Percentiles rank a stretch among this genome's conserved stretches.
Evolutionary conservation across 1,284 basidiomycete genomes (phyloP).

Genomic region (Sanguinoderma infundibulare): DNA sequence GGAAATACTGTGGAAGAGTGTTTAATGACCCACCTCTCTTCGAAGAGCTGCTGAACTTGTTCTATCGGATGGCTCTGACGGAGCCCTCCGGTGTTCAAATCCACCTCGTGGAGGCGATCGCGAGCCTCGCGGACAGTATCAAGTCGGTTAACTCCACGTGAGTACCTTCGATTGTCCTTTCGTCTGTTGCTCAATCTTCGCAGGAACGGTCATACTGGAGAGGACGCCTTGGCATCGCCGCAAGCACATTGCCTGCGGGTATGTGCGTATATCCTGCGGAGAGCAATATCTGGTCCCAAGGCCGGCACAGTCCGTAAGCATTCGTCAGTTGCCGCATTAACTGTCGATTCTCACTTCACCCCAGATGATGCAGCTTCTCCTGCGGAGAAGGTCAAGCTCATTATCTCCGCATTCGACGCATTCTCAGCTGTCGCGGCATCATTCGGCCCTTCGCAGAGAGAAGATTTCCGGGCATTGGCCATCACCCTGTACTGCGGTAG

Average conservation of each 20-base stretch:
- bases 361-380: slow-evolving; percentile 34
- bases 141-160: slow-evolving; percentile 15
- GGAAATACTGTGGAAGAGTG: slow-evolving; percentile 81
- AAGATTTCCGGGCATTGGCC: slow-evolving; percentile 82
- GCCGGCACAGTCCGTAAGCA: slow-evolving; percentile 61
- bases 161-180: not conserved
- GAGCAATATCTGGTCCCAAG: slow-evolving; percentile 64
- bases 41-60: slow-evolving; percentile 89
- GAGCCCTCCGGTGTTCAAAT: slow-evolving; percentile 78
- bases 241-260: slow-evolving; percentile 81
- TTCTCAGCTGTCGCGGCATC: slow-evolving; percentile 68
- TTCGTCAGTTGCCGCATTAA: not conserved
- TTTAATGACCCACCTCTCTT: slow-evolving; percentile 84
- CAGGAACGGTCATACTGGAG: slow-evolving; percentile 44
- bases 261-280: slow-evolving; percentile 80
- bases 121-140: slow-evolving; percentile 65
- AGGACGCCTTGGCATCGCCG: slow-evolving; percentile 43
- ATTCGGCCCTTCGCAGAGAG: slow-evolving; percentile 59
- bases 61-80: slow-evolving; percentile 89
- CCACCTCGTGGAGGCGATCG: slow-evolving; percentile 78
- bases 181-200: not conserved
- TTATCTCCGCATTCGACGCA: slow-evolving; percentile 70
- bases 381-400: slow-evolving; percentile 65
- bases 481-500: slow-evolving; percentile 82
- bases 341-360: not conserved